Evolutionary conservation across 73 alveolate genomes (phyloP), one percentile per base, ranked within the genome.

Genomic region (Halteria grandinella): DNA sequence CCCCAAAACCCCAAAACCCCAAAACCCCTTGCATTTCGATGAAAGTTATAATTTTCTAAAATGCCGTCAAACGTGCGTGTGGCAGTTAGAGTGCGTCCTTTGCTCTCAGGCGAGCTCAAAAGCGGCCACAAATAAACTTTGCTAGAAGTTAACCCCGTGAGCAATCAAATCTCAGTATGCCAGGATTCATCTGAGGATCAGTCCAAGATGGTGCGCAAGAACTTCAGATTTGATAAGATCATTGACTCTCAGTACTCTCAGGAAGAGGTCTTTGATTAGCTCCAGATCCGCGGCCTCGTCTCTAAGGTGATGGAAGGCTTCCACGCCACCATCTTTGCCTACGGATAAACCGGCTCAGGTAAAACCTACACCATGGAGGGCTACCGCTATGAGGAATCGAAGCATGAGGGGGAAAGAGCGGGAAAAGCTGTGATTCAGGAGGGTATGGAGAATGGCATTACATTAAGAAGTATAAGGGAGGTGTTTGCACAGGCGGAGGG

Each of bases 331-430:
- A 85, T 94, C 1, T 94, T 94, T 69, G 96, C 97, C 20, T 94
- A 94, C 70, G 99, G 99, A n/a, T 94, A 93, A 54, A 94, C 99
- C 18, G 99, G 99, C 11, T 87, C 95, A 66, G 99, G 99, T 21
- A 94, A 94, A 87, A 94, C 99, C 25, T 92, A 29, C 64, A 94
- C 99, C 3, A 94, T 94, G 99, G 95, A 89, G 86, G 99, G 99
- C 24, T 48, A 69, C 51, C 62, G 45, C 33, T 45, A 80, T 25
- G 75, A 47, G 66, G 69, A 14, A 44, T 78, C n/a, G n/a, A n/a
- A n/a, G n/a, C n/a, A n/a, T n/a, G n/a, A n/a, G n/a, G n/a, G n/a
- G n/a, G n/a, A n/a, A n/a, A n/a, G n/a, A 24, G 80, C 87, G 58
- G 62, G 92, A 25, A 66, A 47, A 47, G 25, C 33, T 52, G 8